phyloP scores from a whole-genome alignment of 371 early-diverging fungal species.

The Mucor saturninus region DNA sequence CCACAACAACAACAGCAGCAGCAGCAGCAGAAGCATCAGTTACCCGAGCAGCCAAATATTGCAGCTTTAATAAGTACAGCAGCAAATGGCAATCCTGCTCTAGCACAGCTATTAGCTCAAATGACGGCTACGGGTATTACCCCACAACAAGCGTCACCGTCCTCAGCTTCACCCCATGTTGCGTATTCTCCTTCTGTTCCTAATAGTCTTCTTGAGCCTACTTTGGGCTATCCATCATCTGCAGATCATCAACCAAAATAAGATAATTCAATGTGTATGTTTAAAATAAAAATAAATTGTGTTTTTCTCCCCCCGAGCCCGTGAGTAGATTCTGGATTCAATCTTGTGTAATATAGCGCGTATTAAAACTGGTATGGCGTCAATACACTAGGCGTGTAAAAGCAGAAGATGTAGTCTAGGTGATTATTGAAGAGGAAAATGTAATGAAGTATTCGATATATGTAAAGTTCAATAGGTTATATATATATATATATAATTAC shows the following conservation, averaged over 20 bases:
- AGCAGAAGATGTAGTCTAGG: too few relatives aligned
- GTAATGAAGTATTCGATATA: too few relatives aligned
- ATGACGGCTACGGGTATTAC: not conserved
- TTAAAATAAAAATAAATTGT: not conserved
- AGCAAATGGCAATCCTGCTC: slow-evolving; percentile 26
- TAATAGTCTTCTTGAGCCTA: not conserved
- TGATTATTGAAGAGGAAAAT: too few relatives aligned
- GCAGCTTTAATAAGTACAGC: slow-evolving; percentile 32
- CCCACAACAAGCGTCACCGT: not conserved
- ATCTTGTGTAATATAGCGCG: too few relatives aligned
- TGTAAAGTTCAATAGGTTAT: too few relatives aligned
- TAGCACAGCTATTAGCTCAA: slow-evolving; percentile 22
- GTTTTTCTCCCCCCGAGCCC: too few relatives aligned
- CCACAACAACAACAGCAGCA: not conserved
- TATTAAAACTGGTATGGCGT: too few relatives aligned
- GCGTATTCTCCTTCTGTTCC: not conserved
- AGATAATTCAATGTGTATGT: not conserved
- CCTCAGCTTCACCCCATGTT: not conserved
- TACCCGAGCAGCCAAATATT: slow-evolving; percentile 20
- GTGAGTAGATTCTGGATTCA: too few relatives aligned
- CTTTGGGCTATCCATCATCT: not conserved
- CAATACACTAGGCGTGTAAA: too few relatives aligned
- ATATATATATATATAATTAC: too few relatives aligned
- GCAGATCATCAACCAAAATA: not conserved
- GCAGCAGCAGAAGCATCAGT: not conserved